Base-by-base conservation (phyloP, 2,329 filamentous ascomycete species). In the Onygenales sp. region DNA sequence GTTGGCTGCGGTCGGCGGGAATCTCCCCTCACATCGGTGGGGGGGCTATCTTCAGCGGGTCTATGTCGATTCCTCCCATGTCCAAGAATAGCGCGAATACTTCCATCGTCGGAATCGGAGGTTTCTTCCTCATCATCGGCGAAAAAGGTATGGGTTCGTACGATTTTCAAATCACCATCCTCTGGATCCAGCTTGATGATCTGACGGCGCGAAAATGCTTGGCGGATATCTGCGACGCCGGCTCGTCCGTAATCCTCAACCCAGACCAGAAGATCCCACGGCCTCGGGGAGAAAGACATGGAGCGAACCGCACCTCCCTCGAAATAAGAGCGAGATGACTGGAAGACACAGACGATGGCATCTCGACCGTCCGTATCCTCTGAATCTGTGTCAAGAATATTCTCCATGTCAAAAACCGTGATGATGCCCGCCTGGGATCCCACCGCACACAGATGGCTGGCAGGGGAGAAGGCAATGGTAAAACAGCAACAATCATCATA, bases 181-280 rank as follows among this genome's bases (percentile, higher is more conserved):
- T 69, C 61, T 49, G 59, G 56, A 46, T 71, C 65, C 42, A 73
- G 50, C n/a, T 64, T 51, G 21, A 77, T 56, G 21, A 72, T 66
- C 57, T 77, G 74, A 50, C 72, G 65, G 47, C 74, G 69, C 33
- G 66, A 59, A 54, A 75, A 76, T n/a, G 62, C 63, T 54, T 71
- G 72, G 40, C 74, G 73, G 48, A 76, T 62, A 60, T 77, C 74
- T 34, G 73, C 72, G 54, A 77, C 60, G 6, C 74, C 74, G 44
- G 71, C 71, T 56, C 71, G 67, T 13, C 74, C 74, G 57, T 87
- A 85, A 62, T 95, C 88, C 69, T 98, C 93, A 7, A 90, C 88
- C 91, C 93, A 97, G 6, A 94, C 87, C 42, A 98, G 74, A 14
- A 98, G 80, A 65, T 96, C 92, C 76, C 86, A 92, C 0, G 91